Evolutionary conservation across 2,329 filamentous ascomycete species (phyloP).

Genomic region (Didymella pinodella): DNA sequence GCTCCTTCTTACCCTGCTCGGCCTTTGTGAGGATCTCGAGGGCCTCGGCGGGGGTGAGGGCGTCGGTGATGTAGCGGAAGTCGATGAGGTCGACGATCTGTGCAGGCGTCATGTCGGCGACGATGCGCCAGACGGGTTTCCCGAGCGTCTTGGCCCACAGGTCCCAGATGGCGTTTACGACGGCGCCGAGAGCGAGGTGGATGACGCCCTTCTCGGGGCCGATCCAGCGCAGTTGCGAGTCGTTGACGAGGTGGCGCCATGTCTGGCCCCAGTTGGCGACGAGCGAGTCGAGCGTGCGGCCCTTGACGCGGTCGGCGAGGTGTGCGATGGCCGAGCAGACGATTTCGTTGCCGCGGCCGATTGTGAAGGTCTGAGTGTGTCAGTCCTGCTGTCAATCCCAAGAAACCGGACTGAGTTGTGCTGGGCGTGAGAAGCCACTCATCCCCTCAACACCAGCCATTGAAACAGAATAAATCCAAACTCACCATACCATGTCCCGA

Average conservation of each 20-base stretch:
- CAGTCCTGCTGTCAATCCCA: background rate
- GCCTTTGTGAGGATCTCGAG: conserved; percentile 72
- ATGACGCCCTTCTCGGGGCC: conserved; percentile 94
- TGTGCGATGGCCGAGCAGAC: conserved; percentile 85
- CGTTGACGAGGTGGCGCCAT: conserved; percentile 90
- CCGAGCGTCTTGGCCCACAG: conserved; percentile 88
- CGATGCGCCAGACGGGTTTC: conserved; percentile 90
- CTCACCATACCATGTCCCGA: conserved; percentile 80
- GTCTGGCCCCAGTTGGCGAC: conserved; percentile 85
- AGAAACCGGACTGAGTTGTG: background rate
- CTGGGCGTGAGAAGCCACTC: background rate
- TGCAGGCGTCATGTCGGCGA: conserved; percentile 88
- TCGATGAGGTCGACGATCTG: conserved; percentile 89
- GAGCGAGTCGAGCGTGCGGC: conserved; percentile 77
- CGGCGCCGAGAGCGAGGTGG: conserved; percentile 86
- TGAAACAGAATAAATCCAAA: background rate
- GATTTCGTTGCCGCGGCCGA: conserved; percentile 89
- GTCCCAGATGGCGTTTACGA: conserved; percentile 93
- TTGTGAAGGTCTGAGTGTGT: conserved; percentile 73
- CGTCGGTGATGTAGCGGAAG: conserved; percentile 93
- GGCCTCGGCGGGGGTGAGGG: conserved; percentile 86
- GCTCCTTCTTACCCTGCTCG: conserved; percentile 72
- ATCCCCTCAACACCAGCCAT: background rate
- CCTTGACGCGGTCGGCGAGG: conserved; percentile 77
- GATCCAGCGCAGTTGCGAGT: conserved; percentile 92